Evolutionary conservation across 2,329 filamentous ascomycete genomes (phyloP).

Genomic region (Sporothrix variecibatus): DNA sequence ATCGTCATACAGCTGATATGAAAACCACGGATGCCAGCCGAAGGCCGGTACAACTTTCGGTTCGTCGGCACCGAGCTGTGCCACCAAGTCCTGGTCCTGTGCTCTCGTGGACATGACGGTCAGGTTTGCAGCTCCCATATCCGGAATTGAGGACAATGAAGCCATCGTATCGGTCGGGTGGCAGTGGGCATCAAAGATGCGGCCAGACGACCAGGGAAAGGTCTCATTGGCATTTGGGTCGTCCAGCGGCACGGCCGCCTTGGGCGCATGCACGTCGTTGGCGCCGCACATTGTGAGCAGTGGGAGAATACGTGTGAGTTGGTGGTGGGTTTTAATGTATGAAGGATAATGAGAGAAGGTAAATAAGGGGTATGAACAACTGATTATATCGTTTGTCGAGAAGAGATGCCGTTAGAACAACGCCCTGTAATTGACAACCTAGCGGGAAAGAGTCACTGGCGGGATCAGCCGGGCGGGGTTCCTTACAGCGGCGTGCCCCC

Average conservation of each 20-base stretch:
- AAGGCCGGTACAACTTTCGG: slow-evolving; percentile 65
- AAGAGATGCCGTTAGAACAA: neutral
- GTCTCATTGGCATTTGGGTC: slow-evolving; percentile 38
- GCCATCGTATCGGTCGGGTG: slow-evolving; percentile 79
- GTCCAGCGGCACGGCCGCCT: slow-evolving; percentile 10
- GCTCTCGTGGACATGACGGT: slow-evolving; percentile 77
- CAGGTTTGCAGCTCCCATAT: slow-evolving; percentile 66
- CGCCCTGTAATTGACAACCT: neutral
- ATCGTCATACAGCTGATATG: slow-evolving; percentile 72
- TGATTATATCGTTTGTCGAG: neutral
- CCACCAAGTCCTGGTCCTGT: slow-evolving; percentile 74
- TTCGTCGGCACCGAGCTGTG: slow-evolving; percentile 55
- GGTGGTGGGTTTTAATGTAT: neutral
- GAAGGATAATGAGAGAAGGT: neutral
- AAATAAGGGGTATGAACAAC: neutral
- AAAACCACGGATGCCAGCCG: slow-evolving; percentile 88
- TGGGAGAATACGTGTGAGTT: neutral
- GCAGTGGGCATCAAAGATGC: slow-evolving; percentile 78
- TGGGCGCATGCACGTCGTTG: neutral
- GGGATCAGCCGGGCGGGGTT: slow-evolving; percentile 18
- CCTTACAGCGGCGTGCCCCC: neutral
- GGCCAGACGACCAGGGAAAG: slow-evolving; percentile 67
- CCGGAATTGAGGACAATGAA: slow-evolving; percentile 57
- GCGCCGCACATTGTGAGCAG: slow-evolving; percentile 17
- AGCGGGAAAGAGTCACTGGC: slow-evolving; percentile 2